Conservation (phyloP, 176 grass and related monocot genomes). For the Oryza rufipogon region DNA sequence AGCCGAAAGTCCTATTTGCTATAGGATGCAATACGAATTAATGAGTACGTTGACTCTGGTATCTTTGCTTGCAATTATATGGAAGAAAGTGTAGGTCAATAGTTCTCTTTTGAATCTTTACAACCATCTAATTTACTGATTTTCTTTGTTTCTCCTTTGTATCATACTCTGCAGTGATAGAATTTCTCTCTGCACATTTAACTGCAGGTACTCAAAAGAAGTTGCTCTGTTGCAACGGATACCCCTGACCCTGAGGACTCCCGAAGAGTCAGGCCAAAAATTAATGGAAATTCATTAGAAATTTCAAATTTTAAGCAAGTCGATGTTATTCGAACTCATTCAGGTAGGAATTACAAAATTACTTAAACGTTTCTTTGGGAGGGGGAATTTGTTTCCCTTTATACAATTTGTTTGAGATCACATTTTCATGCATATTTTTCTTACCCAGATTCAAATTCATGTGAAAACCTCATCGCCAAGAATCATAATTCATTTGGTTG, state of each 20-base stretch:
- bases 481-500: neutral
- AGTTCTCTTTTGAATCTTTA: too few species aligned
- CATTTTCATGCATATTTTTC: constrained; percentile 1
- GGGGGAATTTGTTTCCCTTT: neutral
- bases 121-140: neutral
- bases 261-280: constrained; percentile 60
- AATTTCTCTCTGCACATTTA: constrained; percentile 19
- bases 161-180: constrained; percentile 13
- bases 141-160: neutral
- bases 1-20: too few species aligned
- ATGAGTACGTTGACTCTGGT: neutral
- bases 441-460: constrained; percentile 26
- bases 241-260: constrained; percentile 37
- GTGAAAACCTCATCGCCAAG: constrained; percentile 11
- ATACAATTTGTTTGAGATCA: neutral
- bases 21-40: neutral
- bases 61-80: neutral
- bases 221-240: constrained; percentile 43
- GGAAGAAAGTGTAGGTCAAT: neutral
- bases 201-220: constrained; percentile 61
- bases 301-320: constrained; percentile 63
- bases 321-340: constrained; percentile 45
- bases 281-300: constrained; percentile 49
- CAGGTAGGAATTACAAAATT: constrained; percentile 36
- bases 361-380: constrained; percentile 8